Evolutionary conservation across 306 rosid genomes (phyloP), one percentile per base, ranked within the genome.

Genomic region (Malus orientalis): DNA sequence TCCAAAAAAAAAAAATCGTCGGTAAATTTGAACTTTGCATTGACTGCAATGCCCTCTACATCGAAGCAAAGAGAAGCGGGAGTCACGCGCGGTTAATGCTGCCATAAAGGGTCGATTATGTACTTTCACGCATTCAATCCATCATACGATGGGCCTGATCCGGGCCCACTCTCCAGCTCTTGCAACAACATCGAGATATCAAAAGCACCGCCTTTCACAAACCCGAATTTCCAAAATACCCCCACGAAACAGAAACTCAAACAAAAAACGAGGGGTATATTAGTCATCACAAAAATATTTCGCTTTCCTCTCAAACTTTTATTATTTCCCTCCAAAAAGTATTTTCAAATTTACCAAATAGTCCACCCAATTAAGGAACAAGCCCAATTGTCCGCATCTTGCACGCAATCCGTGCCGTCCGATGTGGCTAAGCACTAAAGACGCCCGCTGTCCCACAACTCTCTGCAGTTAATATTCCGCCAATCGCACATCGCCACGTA

Each of bases 381-480:
- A 59, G 63, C 58, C 66, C 5, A 61, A 10, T 19, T 42, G 27
- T 47, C 49, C 38, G 16, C 25, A 79, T 47, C 59, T 2, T 64
- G 27, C 47, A 74, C 86, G 86, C 32, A 83, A 85, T 86, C 71
- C 64, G 40, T 82, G 93, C 85, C 89, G 85, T 76, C 74, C 69
- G 77, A 75, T 51, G 53, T 61, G 81, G 66, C 54, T 22, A 45
- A 74, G 68, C 85, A 84, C 14, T 78, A 7, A 69, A 73, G 85
- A 70, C 0, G 62, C 40, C 38, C 73, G 57, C 8, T 11, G 78
- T 29, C 63, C 76, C 77, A 25, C 57, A 38, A 33, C 23, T 30
- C 54, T 30, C 58, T 4, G 20, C 53, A 42, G 16, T 42, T 58
- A 62, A 22, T 45, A 0, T 0, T 0, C 1, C 0, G 0, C 88